Evolutionary conservation across 805 yeast species (phyloP).

Genomic region (Cyberlindnera euphorbiae): DNA sequence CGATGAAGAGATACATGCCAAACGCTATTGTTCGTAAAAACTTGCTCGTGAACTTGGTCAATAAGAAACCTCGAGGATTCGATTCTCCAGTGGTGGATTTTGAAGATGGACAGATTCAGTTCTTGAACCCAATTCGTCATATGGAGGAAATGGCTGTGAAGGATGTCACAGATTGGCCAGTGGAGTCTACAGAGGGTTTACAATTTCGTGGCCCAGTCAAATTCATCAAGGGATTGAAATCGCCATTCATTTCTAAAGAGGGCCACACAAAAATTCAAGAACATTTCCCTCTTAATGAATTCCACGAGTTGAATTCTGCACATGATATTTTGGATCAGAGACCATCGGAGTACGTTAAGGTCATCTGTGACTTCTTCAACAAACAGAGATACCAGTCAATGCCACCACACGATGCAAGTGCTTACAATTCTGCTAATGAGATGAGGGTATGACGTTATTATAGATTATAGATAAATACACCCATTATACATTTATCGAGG

Average conservation of each 20-base stretch:
- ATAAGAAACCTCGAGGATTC: conserved; percentile 25
- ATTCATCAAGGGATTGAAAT: conserved; percentile 24
- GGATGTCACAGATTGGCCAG: conserved; percentile 33
- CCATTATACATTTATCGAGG: too few species aligned
- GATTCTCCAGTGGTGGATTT: conserved; percentile 26
- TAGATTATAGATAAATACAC: too few species aligned
- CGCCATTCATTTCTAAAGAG: conserved; percentile 23
- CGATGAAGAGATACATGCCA: conserved; percentile 92
- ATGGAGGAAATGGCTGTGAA: conserved; percentile 25
- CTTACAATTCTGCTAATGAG: conserved; percentile 4
- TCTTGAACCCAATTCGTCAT: conserved; percentile 31
- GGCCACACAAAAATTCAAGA: conserved; percentile 19
- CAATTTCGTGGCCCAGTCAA: conserved; percentile 20
- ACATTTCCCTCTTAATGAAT: conserved; percentile 25
- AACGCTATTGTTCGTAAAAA: conserved; percentile 43
- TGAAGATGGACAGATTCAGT: conserved; percentile 25
- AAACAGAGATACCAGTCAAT: conserved; percentile 15
- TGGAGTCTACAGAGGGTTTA: conserved; percentile 17
- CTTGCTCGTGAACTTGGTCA: conserved; percentile 34
- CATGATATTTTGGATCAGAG: conserved; percentile 39
- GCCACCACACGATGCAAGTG: conserved; percentile 11
- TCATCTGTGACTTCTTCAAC: conserved; percentile 27
- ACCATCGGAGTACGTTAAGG: conserved; percentile 30
- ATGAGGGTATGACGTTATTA: conserved; percentile 3
- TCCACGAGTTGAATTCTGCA: conserved; percentile 23